Base-by-base conservation (phyloP, 1,284 basidiomycete genomes). In the Hemileia vastatrix region DNA sequence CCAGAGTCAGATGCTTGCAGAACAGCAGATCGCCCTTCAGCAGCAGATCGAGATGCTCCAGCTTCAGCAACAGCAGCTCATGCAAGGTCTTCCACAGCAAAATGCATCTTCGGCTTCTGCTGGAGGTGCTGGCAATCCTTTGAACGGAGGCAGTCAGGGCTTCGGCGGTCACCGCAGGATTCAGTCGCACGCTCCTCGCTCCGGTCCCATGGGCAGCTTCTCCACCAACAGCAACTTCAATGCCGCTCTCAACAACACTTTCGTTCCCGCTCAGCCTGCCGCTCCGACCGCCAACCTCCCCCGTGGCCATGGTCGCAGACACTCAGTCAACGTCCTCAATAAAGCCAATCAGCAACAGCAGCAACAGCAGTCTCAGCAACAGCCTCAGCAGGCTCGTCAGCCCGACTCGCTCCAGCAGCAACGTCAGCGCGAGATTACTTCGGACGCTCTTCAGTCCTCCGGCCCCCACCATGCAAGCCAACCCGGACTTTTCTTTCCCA, bases 221-320 rank as follows among this genome's bases (percentile, higher is more conserved):
- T 66, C 66, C 13, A 19, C 5, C 32, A 31, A 11, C 50, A 23
- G 36, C 51, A 49, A 13, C 27, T 32, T 11, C 27, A 4, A 18
- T n/a, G 57, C 13, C 6, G 13, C 21, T n/a, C n/a, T n/a, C n/a
- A n/a, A n/a, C n/a, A n/a, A n/a, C n/a, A n/a, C n/a, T n/a, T n/a
- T n/a, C n/a, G n/a, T n/a, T n/a, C n/a, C n/a, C 51, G 64, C 65
- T 59, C 19, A 67, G 19, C 67, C 65, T 31, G 52, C 63, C 31
- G 43, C 50, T 54, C 63, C 56, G 27, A 32, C 54, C 50, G 27
- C 57, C 23, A 57, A 47, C 8, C 58, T 68, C 8, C 72, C 74
- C 8, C 84, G 86, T 66, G 88, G 88, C 27, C 93, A 97, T 74
- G 87, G 87, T 51, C 83, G 94, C 60, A 83, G 94, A 66, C 92